Evolutionary conservation across 1,139 yeast species (phyloP), one percentile per base, ranked within the genome.

Genomic region (Yamadazyma sp.): DNA sequence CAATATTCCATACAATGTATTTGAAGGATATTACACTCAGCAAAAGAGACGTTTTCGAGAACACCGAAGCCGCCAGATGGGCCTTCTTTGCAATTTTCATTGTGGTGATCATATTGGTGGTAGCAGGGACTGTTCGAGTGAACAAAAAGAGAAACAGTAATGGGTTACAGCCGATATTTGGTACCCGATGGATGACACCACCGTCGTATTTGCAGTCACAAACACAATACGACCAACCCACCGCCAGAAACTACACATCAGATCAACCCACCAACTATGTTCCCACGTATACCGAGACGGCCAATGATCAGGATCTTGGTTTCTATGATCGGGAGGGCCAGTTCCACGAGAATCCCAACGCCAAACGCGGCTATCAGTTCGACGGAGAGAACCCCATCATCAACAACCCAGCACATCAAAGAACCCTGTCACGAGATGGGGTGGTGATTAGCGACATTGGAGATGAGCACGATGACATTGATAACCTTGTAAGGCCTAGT

Each of bases 101-200:
- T 4, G 73, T 69, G 3, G 68, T 79, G 7, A 54, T 83, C 2
- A 32, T 76, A 2, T 51, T 77, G 2, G 73, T 78, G 2, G 56
- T 85, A 6, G 26, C 77, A 1, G 70, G 80, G 25, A 74, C 81
- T 2, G 59, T 88, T 13, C 56, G 78, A 29, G 71, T 81, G 26
- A 86, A 88, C 50, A 74, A 72, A 37, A 70, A 73, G 42, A 71
- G 96, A 54, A 67, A 76, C 2, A 67, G 58, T 25, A 61, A 65
- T 29, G 97, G 97, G 5, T 67, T 70, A 29, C 72, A 71, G 22
- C 96, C 97, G 0, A 69, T 88, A 3, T 73, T 80, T 42, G 95
- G 95, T 7, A 88, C 97, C 1, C 78, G 87, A 8, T 89, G 96
- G 94, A 76, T 89, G 73, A 83, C 95, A 0, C 96, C 96, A 3